Conservation (phyloP, 2,329 filamentous ascomycete species). For the Colletotrichum sp. region DNA sequence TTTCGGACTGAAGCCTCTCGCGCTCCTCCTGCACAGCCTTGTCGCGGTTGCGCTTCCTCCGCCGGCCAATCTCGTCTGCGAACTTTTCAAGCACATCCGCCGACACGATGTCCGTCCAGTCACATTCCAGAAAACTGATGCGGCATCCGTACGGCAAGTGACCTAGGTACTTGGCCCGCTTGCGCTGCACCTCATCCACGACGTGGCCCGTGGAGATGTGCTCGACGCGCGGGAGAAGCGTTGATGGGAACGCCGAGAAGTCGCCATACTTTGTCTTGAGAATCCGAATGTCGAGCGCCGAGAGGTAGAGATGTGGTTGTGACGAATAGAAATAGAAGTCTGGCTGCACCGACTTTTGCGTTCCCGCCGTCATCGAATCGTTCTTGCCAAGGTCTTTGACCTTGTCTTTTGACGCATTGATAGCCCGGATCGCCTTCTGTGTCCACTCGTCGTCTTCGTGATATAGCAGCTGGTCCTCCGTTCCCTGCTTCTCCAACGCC, state of each 20-base stretch:
- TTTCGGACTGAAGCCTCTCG: conserved; percentile 81
- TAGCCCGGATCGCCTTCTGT: conserved; percentile 77
- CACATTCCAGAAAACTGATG: conserved; percentile 89
- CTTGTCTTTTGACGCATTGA: conserved; percentile 79
- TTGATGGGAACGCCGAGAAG: conserved; percentile 83
- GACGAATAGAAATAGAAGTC: conserved; percentile 89
- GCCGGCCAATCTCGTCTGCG: conserved; percentile 74
- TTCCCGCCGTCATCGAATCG: conserved; percentile 22
- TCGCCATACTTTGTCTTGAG: conserved; percentile 87
- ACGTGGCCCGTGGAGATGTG: conserved; percentile 88
- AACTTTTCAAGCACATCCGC: conserved; percentile 79
- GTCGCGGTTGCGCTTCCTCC: conserved; percentile 79
- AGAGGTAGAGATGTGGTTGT: conserved; percentile 86
- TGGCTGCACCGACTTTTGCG: conserved; percentile 32
- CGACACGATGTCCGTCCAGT: conserved; percentile 90
- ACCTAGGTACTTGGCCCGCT: conserved; percentile 83
- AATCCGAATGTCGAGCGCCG: conserved; percentile 89
- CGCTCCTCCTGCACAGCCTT: conserved; percentile 89
- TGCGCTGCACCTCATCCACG: conserved; percentile 83
- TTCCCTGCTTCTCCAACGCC: conserved; percentile 76
- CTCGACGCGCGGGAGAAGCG: conserved; percentile 85
- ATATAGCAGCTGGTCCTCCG: conserved; percentile 90
- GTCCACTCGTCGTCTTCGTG: conserved; percentile 94
- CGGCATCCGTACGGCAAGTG: conserved; percentile 92
- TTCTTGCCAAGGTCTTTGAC: conserved; percentile 51